Conservation (phyloP, 2,329 filamentous ascomycete species). For the Penicillium griseofulvum region DNA sequence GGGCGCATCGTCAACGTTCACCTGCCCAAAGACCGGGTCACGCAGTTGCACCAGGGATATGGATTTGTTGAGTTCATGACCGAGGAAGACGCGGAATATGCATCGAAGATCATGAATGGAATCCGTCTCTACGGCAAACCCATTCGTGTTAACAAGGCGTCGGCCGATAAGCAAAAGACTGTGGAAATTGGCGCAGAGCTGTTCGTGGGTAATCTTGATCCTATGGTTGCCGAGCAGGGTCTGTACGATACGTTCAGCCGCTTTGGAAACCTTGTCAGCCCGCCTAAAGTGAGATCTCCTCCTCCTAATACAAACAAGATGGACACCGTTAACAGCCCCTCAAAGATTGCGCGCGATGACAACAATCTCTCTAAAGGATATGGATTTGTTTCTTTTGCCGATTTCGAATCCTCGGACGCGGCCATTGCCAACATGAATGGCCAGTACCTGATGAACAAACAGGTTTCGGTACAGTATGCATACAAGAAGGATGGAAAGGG, state of each 20-base stretch:
- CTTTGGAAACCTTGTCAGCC: slow-evolving; percentile 78
- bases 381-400: slow-evolving; percentile 88
- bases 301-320: not conserved
- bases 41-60: slow-evolving; percentile 94
- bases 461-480: slow-evolving; percentile 93
- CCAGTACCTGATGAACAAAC: slow-evolving; percentile 95
- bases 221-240: slow-evolving; percentile 91
- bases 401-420: slow-evolving; percentile 90
- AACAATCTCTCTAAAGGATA: slow-evolving; percentile 88
- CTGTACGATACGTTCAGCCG: slow-evolving; percentile 93
- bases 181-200: slow-evolving; percentile 94
- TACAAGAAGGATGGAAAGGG: slow-evolving; percentile 99
- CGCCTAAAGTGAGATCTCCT: slow-evolving; percentile 69
- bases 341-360: slow-evolving; percentile 74
- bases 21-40: slow-evolving; percentile 96
- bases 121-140: slow-evolving; percentile 91
- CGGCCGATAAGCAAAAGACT: slow-evolving; percentile 89
- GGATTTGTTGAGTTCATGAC: slow-evolving; percentile 98
- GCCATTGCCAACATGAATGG: slow-evolving; percentile 91
- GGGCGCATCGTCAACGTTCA: slow-evolving; percentile 98
- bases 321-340: not conserved
- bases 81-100: slow-evolving; percentile 94
- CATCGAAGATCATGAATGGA: slow-evolving; percentile 93
- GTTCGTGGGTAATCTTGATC: slow-evolving; percentile 92
- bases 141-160: slow-evolving; percentile 91